Percentiles rank a stretch among this genome's conserved stretches.
phyloP scores from a whole-genome alignment of 1,139 yeast genomes.

The Casaregolazyma suthepensis region DNA sequence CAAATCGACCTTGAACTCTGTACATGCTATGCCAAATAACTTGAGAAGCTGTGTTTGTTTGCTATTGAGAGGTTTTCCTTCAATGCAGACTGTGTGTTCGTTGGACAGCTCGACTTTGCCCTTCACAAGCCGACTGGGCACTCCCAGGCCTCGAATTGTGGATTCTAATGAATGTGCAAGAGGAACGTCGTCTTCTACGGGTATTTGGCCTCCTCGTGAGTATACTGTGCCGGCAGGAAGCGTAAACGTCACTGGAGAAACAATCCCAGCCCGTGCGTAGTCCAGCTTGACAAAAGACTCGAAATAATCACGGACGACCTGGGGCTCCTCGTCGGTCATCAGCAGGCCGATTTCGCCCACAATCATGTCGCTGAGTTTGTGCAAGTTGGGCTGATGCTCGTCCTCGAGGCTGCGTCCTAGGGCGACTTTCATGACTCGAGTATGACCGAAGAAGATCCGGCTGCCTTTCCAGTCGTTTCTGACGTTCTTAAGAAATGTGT shows the following conservation, averaged over 20 bases:
- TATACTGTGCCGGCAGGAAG: slow-evolving; percentile 88
- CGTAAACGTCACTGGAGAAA: slow-evolving; percentile 72
- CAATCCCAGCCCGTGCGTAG: slow-evolving; percentile 83
- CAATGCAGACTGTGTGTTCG: slow-evolving; percentile 72
- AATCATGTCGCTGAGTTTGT: slow-evolving; percentile 52
- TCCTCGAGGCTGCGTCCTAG: slow-evolving; percentile 82
- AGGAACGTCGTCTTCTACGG: slow-evolving; percentile 90
- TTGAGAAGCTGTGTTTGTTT: slow-evolving; percentile 88
- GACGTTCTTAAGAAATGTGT: slow-evolving; percentile 89
- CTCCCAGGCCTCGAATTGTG: slow-evolving; percentile 79
- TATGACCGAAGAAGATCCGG: slow-evolving; percentile 80
- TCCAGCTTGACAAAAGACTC: slow-evolving; percentile 71
- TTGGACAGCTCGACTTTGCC: slow-evolving; percentile 78
- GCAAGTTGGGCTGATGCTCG: slow-evolving; percentile 82
- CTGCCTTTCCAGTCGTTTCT: slow-evolving; percentile 92
- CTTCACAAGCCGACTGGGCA: slow-evolving; percentile 83
- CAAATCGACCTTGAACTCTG: slow-evolving; percentile 78
- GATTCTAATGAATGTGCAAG: slow-evolving; percentile 95
- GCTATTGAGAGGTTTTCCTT: slow-evolving; percentile 79
- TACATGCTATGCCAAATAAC: slow-evolving; percentile 91
- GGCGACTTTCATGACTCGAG: slow-evolving; percentile 88
- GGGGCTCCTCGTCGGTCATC: slow-evolving; percentile 80
- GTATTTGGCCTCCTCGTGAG: slow-evolving; percentile 91
- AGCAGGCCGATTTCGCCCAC: slow-evolving; percentile 80
- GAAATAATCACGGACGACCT: slow-evolving; percentile 81